These are phyloP conservation scores for Cercophora samala DNA, from an alignment of 495 filamentous ascomycete species.

Conservation along the genomic window DNA sequence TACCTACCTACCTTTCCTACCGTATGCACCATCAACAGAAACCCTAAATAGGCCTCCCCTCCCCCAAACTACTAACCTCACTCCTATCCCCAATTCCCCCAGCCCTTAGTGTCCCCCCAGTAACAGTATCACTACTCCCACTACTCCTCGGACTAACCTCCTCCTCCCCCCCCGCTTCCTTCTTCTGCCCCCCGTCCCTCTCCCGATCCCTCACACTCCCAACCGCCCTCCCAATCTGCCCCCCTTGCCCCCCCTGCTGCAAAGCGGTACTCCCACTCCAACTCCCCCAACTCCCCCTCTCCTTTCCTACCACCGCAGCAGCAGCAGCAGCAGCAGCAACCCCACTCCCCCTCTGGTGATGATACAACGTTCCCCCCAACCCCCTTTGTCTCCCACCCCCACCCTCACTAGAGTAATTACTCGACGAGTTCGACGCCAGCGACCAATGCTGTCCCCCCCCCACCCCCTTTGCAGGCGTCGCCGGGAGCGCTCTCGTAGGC, in stretches of 20 bases:
- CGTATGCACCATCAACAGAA: background rate
- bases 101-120: background rate
- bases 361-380: background rate
- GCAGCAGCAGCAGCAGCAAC: no score
- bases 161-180: background rate
- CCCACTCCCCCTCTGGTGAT: background rate
- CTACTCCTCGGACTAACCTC: background rate
- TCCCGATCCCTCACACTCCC: background rate
- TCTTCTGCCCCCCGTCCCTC: background rate
- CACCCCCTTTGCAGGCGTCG: background rate
- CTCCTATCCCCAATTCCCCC: background rate
- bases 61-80: background rate
- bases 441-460: background rate
- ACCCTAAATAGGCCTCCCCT: background rate
- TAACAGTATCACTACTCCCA: conserved; percentile 5
- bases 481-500: conserved; percentile 16
- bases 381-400: background rate
- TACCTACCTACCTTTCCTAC: background rate
- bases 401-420: background rate
- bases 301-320: background rate
- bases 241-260: background rate
- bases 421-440: background rate
- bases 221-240: background rate
- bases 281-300: conserved; percentile 25
- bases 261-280: conserved; percentile 21